Evolutionary conservation across 2,329 filamentous ascomycete species (phyloP).

Genomic region (Fusarium heterosporum): DNA sequence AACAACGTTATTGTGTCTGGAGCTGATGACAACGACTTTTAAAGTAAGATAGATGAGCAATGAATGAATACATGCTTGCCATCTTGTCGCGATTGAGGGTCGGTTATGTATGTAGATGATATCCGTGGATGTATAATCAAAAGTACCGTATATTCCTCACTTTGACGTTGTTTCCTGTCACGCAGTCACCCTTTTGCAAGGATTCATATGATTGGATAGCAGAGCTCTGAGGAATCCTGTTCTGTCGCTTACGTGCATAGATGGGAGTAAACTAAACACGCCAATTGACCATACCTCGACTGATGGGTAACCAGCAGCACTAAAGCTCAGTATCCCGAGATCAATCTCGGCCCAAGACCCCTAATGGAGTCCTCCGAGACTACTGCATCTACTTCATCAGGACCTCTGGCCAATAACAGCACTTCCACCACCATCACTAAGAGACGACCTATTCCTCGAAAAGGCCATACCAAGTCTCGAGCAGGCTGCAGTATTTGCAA

Average conservation of each 20-base stretch:
- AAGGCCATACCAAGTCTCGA: conserved; percentile 53
- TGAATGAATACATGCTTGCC: conserved; percentile 40
- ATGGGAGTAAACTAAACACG: not conserved
- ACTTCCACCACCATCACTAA: conserved; percentile 22
- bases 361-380: not conserved
- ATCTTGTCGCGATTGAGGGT: conserved; percentile 41
- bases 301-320: not conserved
- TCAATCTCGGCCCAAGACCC: not conserved
- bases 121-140: conserved; percentile 38
- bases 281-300: not conserved
- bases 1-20: conserved; percentile 97
- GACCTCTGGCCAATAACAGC: not conserved
- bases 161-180: not conserved
- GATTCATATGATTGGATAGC: conserved; percentile 26
- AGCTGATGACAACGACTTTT: conserved; percentile 88
- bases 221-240: conserved; percentile 18
- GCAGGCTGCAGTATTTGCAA: conserved; percentile 51
- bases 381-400: conserved; percentile 7
- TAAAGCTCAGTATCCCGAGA: too few relatives aligned
- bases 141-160: conserved; percentile 21
- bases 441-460: conserved; percentile 50
- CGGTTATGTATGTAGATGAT: conserved; percentile 38
- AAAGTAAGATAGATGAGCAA: conserved; percentile 52
- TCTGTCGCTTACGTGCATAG: conserved; percentile 19
- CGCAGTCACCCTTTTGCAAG: not conserved